phyloP scores from a whole-genome alignment of 2,329 filamentous ascomycete species.

The Parascedosporium putredinis region DNA sequence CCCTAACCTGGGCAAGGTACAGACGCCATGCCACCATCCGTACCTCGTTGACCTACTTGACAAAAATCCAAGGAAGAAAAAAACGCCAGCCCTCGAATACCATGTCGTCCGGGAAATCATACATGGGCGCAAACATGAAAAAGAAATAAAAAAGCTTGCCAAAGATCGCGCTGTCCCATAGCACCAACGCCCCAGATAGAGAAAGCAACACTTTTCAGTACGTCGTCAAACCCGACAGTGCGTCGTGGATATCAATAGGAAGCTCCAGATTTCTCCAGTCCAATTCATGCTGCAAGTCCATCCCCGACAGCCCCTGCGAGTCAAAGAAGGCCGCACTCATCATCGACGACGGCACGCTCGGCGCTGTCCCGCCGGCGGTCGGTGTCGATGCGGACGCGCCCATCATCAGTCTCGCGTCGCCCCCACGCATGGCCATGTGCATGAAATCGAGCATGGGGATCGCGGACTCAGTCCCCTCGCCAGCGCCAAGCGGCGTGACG shows the following conservation, averaged over 20 bases:
- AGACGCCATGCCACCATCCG: too few relatives aligned
- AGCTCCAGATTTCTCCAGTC: conserved; percentile 7
- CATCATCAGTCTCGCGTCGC: not conserved
- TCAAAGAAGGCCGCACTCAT: not conserved
- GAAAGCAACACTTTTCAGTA: not conserved
- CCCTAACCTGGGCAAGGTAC: too few relatives aligned
- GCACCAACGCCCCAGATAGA: not conserved
- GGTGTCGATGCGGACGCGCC: not conserved
- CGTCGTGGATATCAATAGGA: conserved; percentile 7
- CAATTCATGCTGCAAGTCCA: not conserved
- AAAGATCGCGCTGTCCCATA: too few relatives aligned
- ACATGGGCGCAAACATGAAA: too few relatives aligned
- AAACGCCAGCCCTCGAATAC: too few relatives aligned
- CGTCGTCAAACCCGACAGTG: conserved; percentile 4
- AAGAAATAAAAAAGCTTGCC: too few relatives aligned
- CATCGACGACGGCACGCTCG: not conserved
- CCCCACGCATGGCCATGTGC: not conserved
- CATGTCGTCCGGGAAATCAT: too few relatives aligned
- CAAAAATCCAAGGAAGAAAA: too few relatives aligned
- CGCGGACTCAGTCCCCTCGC: not conserved
- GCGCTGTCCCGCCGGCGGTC: not conserved
- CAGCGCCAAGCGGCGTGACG: not conserved
- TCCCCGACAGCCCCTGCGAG: not conserved
- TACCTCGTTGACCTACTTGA: too few relatives aligned
- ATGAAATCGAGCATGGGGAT: not conserved